Evolutionary conservation across 2,329 filamentous ascomycete species (phyloP).

Genomic region (Sarocladium strictum): DNA sequence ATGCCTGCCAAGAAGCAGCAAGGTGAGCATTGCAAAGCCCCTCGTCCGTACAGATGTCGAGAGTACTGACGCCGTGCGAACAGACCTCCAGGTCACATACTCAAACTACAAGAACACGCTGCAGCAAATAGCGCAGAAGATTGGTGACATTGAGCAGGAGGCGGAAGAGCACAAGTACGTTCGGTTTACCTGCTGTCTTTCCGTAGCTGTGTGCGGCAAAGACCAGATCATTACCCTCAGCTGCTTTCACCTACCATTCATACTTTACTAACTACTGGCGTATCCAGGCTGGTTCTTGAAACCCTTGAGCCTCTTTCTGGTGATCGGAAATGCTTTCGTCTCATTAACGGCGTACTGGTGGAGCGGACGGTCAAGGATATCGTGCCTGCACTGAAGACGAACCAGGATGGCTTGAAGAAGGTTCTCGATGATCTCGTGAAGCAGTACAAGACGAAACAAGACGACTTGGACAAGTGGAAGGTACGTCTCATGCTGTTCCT

Average conservation of each 20-base stretch:
- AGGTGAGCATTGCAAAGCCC: constrained; percentile 39
- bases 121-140: constrained; percentile 91
- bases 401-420: constrained; percentile 89
- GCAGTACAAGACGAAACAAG: constrained; percentile 92
- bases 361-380: constrained; percentile 93
- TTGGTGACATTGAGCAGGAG: constrained; percentile 96
- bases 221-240: too few relatives aligned
- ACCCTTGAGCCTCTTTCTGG: constrained; percentile 76
- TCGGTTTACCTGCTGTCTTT: too few relatives aligned
- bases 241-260: too few relatives aligned
- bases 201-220: too few relatives aligned
- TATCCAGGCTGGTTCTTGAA: constrained; percentile 81
- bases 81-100: constrained; percentile 77
- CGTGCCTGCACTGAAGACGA: constrained; percentile 83
- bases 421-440: constrained; percentile 91
- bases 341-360: constrained; percentile 95
- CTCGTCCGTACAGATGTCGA: not conserved
- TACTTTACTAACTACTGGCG: not conserved
- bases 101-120: constrained; percentile 71
- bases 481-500: constrained; percentile 42
- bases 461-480: constrained; percentile 98
- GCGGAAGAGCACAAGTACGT: constrained; percentile 95
- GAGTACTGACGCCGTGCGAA: not conserved
- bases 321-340: constrained; percentile 94
- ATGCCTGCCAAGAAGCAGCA: constrained; percentile 65